These are phyloP conservation scores for Erodium moschatum DNA, from an alignment of 441 rosid genomes.

Conservation along the genomic window DNA sequence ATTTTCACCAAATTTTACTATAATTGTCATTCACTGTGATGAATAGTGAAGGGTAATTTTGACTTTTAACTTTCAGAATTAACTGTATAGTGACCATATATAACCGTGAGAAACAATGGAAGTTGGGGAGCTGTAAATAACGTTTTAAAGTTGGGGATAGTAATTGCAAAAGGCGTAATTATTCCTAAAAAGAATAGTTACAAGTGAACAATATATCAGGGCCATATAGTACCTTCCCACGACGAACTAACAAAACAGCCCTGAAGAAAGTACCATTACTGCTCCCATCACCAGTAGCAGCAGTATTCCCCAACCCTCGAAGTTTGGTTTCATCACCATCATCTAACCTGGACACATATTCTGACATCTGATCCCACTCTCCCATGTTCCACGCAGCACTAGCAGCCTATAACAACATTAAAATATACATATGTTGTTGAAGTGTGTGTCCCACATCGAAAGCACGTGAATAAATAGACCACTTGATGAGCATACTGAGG, in stretches of 20 bases:
- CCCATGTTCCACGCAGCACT: conserved; percentile 99
- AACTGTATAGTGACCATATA: no score
- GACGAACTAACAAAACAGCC: conserved; percentile 85
- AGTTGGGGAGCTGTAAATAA: no score
- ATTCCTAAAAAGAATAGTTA: neutral
- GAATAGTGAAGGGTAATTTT: no score
- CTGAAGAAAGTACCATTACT: conserved; percentile 97
- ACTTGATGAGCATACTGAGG: no score
- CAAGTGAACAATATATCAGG: neutral
- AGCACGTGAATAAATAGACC: no score
- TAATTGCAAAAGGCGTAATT: no score
- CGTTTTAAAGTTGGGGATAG: no score
- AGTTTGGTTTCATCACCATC: conserved; percentile 98
- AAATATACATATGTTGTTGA: conserved; percentile 10
- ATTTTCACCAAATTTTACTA: no score
- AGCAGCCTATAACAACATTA: conserved; percentile 63
- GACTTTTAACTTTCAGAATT: no score
- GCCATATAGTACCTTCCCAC: conserved; percentile 53
- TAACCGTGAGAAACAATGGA: no score
- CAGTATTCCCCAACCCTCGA: conserved; percentile 79
- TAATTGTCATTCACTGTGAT: no score
- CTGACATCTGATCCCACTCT: conserved; percentile 99
- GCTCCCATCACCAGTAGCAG: conserved; percentile 89
- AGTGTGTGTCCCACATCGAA: no score
- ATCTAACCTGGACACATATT: conserved; percentile 89